Percentiles rank a stretch among this genome's conserved stretches.
Evolutionary conservation across 139 green algal species (phyloP).

Genomic region (Coelastrella sp.): DNA sequence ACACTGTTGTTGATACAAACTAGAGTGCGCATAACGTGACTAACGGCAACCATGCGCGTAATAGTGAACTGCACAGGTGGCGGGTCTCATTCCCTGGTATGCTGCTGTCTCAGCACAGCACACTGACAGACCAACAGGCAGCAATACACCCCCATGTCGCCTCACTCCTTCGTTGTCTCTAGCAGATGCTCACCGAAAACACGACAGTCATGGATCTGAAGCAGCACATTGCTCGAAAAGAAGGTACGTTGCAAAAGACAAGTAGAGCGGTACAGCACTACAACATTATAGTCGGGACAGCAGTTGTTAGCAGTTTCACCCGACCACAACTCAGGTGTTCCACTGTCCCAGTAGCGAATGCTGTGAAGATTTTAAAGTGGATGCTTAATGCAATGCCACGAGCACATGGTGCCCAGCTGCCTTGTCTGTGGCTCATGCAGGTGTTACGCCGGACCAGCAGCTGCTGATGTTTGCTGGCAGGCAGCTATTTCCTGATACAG

Average conservation of each 20-base stretch:
- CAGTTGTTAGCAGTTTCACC: background rate
- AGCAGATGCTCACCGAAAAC: constrained; percentile 32
- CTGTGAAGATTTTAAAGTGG: no score
- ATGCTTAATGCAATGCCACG: no score
- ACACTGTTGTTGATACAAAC: no score
- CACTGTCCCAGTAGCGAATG: no score
- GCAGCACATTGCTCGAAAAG: constrained; percentile 3
- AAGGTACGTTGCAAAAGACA: background rate
- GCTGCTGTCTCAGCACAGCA: background rate
- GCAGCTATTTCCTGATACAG: constrained; percentile 20
- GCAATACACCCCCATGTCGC: no score
- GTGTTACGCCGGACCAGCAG: constrained; percentile 13
- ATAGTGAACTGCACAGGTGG: constrained; percentile 38
- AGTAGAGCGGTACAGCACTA: background rate
- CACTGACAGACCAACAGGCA: background rate
- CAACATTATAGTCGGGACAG: background rate
- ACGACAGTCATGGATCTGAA: constrained; percentile 31
- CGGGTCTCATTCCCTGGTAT: constrained; percentile 4
- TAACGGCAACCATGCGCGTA: constrained; percentile 5
- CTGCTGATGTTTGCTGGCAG: constrained; percentile 42
- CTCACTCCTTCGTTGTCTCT: no score
- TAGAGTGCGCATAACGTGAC: no score
- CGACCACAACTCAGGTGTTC: background rate
- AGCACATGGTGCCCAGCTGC: no score
- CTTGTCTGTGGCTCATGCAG: background rate